Evolutionary conservation across 129 eudicot species (phyloP).

Genomic region (Oenanthe sinensis): DNA sequence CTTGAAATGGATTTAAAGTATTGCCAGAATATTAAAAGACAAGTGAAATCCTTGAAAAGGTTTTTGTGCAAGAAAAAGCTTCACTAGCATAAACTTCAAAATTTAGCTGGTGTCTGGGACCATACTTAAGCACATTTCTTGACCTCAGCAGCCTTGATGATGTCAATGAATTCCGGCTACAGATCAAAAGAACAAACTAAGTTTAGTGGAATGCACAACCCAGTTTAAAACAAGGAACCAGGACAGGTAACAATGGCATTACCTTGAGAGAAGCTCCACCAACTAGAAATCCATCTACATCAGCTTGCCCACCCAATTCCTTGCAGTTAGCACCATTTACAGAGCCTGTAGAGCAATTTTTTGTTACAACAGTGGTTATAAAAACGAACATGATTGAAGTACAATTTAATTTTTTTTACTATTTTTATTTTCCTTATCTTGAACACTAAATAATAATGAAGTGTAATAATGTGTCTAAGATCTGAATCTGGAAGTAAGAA

Average conservation of each 20-base stretch:
- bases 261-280: conserved; percentile 99
- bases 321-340: conserved; percentile 86
- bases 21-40: conserved; percentile 5
- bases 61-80: conserved; percentile 5
- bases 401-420: too few species aligned
- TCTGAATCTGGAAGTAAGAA: too few species aligned
- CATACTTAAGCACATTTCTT: conserved; percentile 49
- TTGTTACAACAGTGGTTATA: not conserved
- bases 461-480: too few species aligned
- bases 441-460: too few species aligned
- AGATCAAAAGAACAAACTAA: not conserved
- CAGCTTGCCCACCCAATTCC: conserved; percentile 77
- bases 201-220: not conserved
- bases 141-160: conserved; percentile 86
- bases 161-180: conserved; percentile 90
- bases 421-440: too few species aligned
- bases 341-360: conserved; percentile 46
- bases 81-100: conserved; percentile 27
- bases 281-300: conserved; percentile 92
- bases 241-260: conserved; percentile 2
- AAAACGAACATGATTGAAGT: not conserved
- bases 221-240: not conserved
- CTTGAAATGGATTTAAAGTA: conserved; percentile 6
- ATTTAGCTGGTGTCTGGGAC: conserved; percentile 3
- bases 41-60: not conserved